These are phyloP conservation scores for Alternaria sp. DNA, from an alignment of 2,329 filamentous ascomycete species.

Conservation along the genomic window DNA sequence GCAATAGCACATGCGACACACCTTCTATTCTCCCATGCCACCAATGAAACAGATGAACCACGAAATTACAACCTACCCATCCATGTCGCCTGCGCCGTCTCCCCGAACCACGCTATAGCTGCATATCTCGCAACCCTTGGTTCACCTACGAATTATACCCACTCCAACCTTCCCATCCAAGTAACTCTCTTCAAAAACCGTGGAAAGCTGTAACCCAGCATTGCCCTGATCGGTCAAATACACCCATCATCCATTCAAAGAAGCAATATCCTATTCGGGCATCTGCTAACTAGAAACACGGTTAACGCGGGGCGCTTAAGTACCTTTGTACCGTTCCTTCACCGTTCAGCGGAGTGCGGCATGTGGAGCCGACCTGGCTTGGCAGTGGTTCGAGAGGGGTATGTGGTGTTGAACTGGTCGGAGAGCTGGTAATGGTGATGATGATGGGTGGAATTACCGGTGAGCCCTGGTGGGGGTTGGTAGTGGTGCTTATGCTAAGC, in stretches of 20 bases:
- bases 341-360: conserved; percentile 1
- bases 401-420: background rate
- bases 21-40: background rate
- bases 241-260: background rate
- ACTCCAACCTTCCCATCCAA: conserved; percentile 18
- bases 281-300: background rate
- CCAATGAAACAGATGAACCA: background rate
- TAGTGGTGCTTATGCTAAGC: background rate
- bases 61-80: background rate
- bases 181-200: conserved; percentile 8
- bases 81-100: background rate
- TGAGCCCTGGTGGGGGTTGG: background rate
- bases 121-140: background rate
- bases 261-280: background rate
- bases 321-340: conserved; percentile 3
- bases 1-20: background rate
- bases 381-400: background rate
- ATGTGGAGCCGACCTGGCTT: background rate
- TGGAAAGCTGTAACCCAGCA: conserved; percentile 17
- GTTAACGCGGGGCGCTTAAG: background rate
- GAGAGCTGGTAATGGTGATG: background rate
- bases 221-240: conserved; percentile 17
- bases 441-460: background rate
- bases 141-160: background rate
- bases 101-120: background rate